These are phyloP conservation scores for Leccinum boreale DNA, from an alignment of 768 basidiomycete genomes.

Conservation along the genomic window DNA sequence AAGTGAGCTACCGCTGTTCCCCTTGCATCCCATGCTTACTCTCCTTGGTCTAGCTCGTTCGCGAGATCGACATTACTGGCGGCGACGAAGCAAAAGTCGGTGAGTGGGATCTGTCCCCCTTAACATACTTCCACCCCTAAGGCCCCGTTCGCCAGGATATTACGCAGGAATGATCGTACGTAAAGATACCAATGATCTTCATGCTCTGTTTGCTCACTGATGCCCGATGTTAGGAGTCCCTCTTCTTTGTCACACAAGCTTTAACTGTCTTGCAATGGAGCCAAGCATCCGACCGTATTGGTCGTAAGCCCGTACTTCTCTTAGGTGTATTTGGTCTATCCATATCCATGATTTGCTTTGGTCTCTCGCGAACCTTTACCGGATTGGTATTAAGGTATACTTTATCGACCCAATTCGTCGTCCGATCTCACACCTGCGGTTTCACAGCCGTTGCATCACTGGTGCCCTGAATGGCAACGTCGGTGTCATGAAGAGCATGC, in stretches of 20 bases:
- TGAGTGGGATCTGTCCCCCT: slow-evolving; percentile 1
- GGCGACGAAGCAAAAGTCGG: slow-evolving; percentile 42
- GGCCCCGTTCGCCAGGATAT: slow-evolving; percentile 34
- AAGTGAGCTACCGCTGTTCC: slow-evolving; percentile 24
- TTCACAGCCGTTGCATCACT: slow-evolving; percentile 53
- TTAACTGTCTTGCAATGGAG: slow-evolving; percentile 47
- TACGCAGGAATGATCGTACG: slow-evolving; percentile 49
- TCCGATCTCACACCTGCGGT: slow-evolving; percentile 7
- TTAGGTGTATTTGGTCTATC: slow-evolving; percentile 36
- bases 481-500: slow-evolving; percentile 70
- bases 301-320: slow-evolving; percentile 49
- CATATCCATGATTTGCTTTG: slow-evolving; percentile 59
- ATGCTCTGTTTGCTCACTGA: background rate
- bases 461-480: slow-evolving; percentile 61
- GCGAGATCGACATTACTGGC: slow-evolving; percentile 39
- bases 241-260: slow-evolving; percentile 47
- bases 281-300: slow-evolving; percentile 42
- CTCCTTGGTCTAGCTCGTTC: slow-evolving; percentile 34
- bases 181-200: slow-evolving; percentile 3
- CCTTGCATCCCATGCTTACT: background rate
- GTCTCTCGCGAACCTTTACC: slow-evolving; percentile 58
- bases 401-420: background rate
- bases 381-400: slow-evolving; percentile 53
- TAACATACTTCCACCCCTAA: background rate
- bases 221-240: slow-evolving; percentile 36